Base-by-base conservation (phyloP, 768 basidiomycete genomes). In the Chalciporus piperatus region DNA sequence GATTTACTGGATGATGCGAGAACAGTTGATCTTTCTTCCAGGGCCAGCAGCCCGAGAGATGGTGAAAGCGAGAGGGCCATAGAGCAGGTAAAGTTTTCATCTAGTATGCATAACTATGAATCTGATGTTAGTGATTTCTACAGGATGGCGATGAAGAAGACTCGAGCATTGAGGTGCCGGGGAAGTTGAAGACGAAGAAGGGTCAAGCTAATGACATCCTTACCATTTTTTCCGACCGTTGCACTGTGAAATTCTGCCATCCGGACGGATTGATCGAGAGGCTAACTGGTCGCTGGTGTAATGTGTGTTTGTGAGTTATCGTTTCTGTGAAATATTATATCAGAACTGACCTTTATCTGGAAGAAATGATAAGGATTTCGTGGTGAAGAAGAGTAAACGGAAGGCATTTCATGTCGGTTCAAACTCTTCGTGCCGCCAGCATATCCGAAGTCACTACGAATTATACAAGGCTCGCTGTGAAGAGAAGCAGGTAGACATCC, bases 391-490 rank as follows among this genome's bases (percentile, higher is more conserved):
- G 33, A 22, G 33, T 10, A 51, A 35, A 37, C 8, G 10, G 11
- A 51, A 51, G 32, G 35, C 33, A 9, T 51, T 51, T n/a, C 49
- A 51, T 45, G 22, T 51, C 25, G 33, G 42, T 9, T 27, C 28
- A 6, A 51, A 51, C 27, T 51, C 16, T 11, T 45, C 41, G 16
- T 51, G 50, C 20, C 13, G 13, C 14, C 50, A 51, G 23, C 50
- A 51, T 25, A 45, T 51, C 30, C 16, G 23, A 11, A 38, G 50
- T n/a, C 50, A 51, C n/a, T 51, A 35, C 22, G 43, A 50, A 7
- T 14, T 51, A 33, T 51, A 51, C 33, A 44, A 45, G 43, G 19
- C 27, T 14, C 25, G 25, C 14, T 51, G 50, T n/a, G 14, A 4
- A 16, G 43, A 45, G 20, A 20, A 38, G 37, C n/a, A 33, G 25